Conservation (phyloP, 1,284 basidiomycete species). For the Crocinoboletus sp. region DNA sequence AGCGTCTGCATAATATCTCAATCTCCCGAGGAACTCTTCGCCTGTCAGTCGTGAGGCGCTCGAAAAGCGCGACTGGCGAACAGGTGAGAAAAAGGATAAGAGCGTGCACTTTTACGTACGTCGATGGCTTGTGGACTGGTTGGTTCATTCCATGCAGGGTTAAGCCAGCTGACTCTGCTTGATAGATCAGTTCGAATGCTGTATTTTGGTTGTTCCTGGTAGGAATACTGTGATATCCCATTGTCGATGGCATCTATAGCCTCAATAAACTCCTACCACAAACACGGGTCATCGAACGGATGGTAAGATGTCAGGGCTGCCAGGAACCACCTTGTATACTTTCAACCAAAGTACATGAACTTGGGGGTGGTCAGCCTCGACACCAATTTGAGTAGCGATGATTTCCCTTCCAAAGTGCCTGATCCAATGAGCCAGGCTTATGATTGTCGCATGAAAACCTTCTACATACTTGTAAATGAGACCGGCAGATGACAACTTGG, state of each 20-base stretch:
- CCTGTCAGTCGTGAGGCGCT: conserved; percentile 84
- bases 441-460: background rate
- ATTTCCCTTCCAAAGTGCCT: conserved; percentile 94
- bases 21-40: conserved; percentile 76
- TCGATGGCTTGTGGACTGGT: conserved; percentile 60
- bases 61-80: conserved; percentile 61
- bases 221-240: conserved; percentile 78
- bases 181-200: conserved; percentile 77
- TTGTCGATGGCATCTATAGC: conserved; percentile 97
- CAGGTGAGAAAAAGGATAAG: conserved; percentile 4
- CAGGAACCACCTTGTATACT: conserved; percentile 82
- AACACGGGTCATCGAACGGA: conserved; percentile 6
- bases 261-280: conserved; percentile 80
- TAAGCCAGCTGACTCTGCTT: conserved; percentile 75
- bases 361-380: conserved; percentile 53
- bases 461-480: conserved; percentile 84
- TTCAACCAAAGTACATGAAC: conserved; percentile 83
- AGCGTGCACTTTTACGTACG: conserved; percentile 38
- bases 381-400: conserved; percentile 60
- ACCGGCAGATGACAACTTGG: conserved; percentile 92
- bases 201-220: conserved; percentile 64
- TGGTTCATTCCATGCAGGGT: conserved; percentile 90
- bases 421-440: conserved; percentile 6
- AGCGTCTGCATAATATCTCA: conserved; percentile 82
- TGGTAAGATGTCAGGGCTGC: background rate